Base-by-base conservation (phyloP, 2,329 filamentous ascomycete species). In the Cadophora sp. region DNA sequence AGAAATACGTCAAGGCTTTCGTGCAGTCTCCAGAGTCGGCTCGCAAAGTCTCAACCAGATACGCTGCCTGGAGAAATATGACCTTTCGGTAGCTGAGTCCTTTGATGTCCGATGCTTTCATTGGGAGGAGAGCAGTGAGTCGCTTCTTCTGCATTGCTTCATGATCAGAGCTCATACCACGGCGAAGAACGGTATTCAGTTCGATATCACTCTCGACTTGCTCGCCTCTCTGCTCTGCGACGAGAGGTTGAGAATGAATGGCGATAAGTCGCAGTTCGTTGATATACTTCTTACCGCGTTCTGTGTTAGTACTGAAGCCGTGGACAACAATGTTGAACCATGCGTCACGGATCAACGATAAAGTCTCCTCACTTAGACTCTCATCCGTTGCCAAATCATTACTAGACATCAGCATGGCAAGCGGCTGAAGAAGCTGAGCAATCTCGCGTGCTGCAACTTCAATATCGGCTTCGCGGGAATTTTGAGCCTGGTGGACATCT, bases 291-390 rank as follows among this genome's bases (percentile, higher is more conserved):
- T 90, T 91, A 22, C 91, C 92, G 65, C 92, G 87, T 19, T 90
- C 86, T 0, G 93, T 95, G 19, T 87, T 86, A 12, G 91, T 85
- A 11, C 90, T 91, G 77, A 98, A 97, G 4, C 94, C 96, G 78
- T 99, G 96, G 0, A 97, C 92, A 26, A 94, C 92, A 70, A 98
- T 93, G 76, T 99, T 99, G 82, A 97, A 98, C 96, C 96, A 99
- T 5, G 93, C 93, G 83, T 99, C 94, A 63, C 95, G 90, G 73
- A 96, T 87, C 66, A 97, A 82, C 29, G 88, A 87, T 69, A 92
- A 86, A 8, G 89, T 87, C 68, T 95, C 89, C 62, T 94, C 91
- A 63, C 91, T 87, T 65, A 81, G 80, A 11, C 82, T 73, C 34
- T 77, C 66, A 69, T 78, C 40, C 80, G 82, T 26, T 81, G 83